phyloP scores from a whole-genome alignment of 2,329 filamentous ascomycete genomes.

The Fusarium nodosum region DNA sequence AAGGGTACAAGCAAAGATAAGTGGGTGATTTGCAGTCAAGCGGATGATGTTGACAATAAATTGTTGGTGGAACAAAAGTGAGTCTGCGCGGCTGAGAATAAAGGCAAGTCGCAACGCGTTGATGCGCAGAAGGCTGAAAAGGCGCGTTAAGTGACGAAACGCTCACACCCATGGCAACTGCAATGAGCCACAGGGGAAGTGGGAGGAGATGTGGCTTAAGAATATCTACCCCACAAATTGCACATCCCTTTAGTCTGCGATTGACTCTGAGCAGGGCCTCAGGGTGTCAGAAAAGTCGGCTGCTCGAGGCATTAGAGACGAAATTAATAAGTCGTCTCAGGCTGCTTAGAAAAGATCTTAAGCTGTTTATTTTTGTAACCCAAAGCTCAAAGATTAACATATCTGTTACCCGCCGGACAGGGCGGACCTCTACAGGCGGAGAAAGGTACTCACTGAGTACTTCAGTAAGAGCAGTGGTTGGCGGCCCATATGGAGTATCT shows the following conservation, averaged over 20 bases:
- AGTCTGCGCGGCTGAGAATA: slow-evolving; percentile 41
- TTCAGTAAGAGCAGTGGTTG: too few species aligned
- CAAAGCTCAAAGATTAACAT: neutral
- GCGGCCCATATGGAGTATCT: neutral
- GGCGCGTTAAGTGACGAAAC: slow-evolving; percentile 55
- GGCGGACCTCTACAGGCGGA: neutral
- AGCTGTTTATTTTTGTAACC: neutral
- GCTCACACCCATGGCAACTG: neutral
- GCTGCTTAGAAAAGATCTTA: neutral
- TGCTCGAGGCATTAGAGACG: neutral
- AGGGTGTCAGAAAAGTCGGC: neutral
- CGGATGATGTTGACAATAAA: slow-evolving; percentile 3
- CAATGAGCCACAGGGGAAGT: slow-evolving; percentile 34
- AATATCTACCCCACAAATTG: slow-evolving; percentile 11
- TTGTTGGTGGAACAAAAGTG: slow-evolving; percentile 29
- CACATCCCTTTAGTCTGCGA: slow-evolving; percentile 21
- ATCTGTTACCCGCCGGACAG: neutral
- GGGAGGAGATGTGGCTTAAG: slow-evolving; percentile 30
- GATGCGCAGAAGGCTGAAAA: slow-evolving; percentile 52
- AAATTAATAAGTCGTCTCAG: neutral
- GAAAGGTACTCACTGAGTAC: neutral
- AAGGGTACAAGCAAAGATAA: neutral
- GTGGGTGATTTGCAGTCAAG: neutral
- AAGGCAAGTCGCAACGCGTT: slow-evolving; percentile 25
- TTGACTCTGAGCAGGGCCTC: slow-evolving; percentile 40